A percentile compares a stretch with the other conserved stretches of the same genome.
Evolutionary conservation across 371 early-diverging fungal genomes (phyloP).

Genomic region (Rhizopus delemar): DNA sequence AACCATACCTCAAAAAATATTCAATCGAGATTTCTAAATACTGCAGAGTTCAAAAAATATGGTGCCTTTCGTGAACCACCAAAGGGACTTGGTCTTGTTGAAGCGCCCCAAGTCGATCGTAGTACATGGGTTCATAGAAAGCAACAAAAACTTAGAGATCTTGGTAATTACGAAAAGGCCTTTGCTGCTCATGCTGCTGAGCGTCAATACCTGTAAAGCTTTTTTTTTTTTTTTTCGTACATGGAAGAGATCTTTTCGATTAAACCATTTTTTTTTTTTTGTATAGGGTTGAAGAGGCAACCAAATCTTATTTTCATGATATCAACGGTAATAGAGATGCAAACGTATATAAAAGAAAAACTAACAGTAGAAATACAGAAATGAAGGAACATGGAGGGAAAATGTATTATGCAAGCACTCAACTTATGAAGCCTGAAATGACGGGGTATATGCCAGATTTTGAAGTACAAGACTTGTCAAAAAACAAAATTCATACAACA

Average conservation of each 20-base stretch:
- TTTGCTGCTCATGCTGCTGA: conserved; percentile 56
- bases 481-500: conserved; percentile 57
- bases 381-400: conserved; percentile 67
- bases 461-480: conserved; percentile 55
- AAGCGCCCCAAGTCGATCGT: conserved; percentile 45
- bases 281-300: conserved; percentile 55
- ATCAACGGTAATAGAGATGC: conserved; percentile 50
- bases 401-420: conserved; percentile 63
- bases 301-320: conserved; percentile 71
- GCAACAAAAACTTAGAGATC: conserved; percentile 44
- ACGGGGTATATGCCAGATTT: conserved; percentile 75
- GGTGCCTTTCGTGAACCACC: conserved; percentile 36
- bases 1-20: neutral
- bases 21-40: conserved; percentile 10
- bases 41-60: conserved; percentile 20
- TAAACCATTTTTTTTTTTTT: neutral
- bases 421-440: conserved; percentile 54
- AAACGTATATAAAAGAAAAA: neutral
- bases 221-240: neutral
- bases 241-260: neutral
- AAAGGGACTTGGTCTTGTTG: conserved; percentile 33
- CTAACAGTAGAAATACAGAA: conserved; percentile 31
- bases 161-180: conserved; percentile 54
- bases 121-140: conserved; percentile 41
- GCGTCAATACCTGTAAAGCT: conserved; percentile 56